These are phyloP conservation scores for Megacollybia marginata DNA, from an alignment of 768 basidiomycete genomes.

Conservation along the genomic window DNA sequence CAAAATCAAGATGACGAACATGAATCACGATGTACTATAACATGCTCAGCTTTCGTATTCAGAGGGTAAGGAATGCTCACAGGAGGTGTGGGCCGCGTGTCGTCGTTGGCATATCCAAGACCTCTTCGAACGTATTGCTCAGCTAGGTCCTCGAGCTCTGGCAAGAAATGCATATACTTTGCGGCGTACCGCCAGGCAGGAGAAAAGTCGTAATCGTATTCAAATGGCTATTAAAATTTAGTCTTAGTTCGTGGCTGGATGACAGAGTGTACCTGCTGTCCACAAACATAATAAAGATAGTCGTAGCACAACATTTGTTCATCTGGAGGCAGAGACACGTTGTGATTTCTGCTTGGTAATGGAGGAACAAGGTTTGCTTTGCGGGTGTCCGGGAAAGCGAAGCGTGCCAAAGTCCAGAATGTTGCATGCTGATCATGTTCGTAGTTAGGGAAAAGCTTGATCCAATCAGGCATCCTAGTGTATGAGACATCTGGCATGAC, in stretches of 20 bases:
- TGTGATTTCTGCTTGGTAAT: constrained; percentile 29
- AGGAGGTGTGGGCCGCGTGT: constrained; percentile 30
- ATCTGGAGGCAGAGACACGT: constrained; percentile 40
- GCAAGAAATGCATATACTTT: constrained; percentile 42
- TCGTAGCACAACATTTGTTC: constrained; percentile 46
- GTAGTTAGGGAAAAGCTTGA: constrained; percentile 37
- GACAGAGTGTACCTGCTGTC: constrained; percentile 31
- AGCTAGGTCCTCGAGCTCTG: constrained; percentile 31
- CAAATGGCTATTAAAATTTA: constrained; percentile 32
- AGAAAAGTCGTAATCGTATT: constrained; percentile 49
- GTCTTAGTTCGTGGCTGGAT: constrained; percentile 1
- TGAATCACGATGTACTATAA: constrained; percentile 51
- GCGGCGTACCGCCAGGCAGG: constrained; percentile 55
- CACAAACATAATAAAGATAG: constrained; percentile 42
- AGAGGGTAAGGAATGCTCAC: constrained; percentile 22
- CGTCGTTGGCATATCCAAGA: constrained; percentile 27
- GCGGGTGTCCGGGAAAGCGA: constrained; percentile 39
- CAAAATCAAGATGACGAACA: constrained; percentile 50
- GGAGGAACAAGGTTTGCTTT: constrained; percentile 30
- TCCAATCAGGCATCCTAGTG: constrained; percentile 39
- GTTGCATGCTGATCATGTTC: constrained; percentile 36
- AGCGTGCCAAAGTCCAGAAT: constrained; percentile 39
- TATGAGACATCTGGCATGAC: constrained; percentile 41
- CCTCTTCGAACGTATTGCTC: constrained; percentile 38
- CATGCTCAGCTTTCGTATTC: background rate